Evolutionary conservation across 208 protist genomes (phyloP), one percentile per base, ranked within the genome.

Genomic region (Wallacemonas rigidus): DNA sequence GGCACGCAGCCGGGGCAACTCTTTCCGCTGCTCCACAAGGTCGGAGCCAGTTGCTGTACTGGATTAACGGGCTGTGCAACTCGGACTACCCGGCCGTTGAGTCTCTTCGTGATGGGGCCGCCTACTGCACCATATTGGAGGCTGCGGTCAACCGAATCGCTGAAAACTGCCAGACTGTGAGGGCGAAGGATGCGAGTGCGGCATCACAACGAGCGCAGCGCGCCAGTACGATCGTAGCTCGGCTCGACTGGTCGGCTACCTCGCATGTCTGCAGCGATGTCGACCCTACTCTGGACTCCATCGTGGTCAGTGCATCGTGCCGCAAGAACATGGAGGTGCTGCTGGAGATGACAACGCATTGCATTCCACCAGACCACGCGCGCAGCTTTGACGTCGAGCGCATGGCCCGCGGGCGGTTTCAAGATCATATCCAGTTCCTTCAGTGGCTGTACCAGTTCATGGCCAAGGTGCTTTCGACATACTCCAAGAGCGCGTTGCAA

Each of bases 371-470:
- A 4, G 82, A 90, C 54, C 80, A 87, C 74, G 72, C 72, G 1
- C 72, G 79, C 17, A 77, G 84, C 40, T 79, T 89, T 15, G 78
- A 96, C 43, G 74, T 85, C 1, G 69, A 72, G 26, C 87, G 91
- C n/a, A 72, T 96, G 14, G 85, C 86, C 1, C 14, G 72, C 4
- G 91, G 91, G 9, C 94, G 92, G 70, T 75, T 96, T 36, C 91
- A 96, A 65, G 91, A 96, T 41, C 91, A 96, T 73, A 69, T 96
- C 26, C 41, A 74, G 44, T 74, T 94, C 36, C 80, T 96, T 8
- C 87, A 89, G 54, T 94, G 91, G 89, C 73, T 93, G 67, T 87
- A 88, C 68, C 55, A 79, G 36, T 93, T 94, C 72, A 90, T 95
- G 82, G 76, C 73, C 0, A 95, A 88, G 56, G 77, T 93, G 43